phyloP scores from a whole-genome alignment of 305 asterid species.

The Rubia occidens region DNA sequence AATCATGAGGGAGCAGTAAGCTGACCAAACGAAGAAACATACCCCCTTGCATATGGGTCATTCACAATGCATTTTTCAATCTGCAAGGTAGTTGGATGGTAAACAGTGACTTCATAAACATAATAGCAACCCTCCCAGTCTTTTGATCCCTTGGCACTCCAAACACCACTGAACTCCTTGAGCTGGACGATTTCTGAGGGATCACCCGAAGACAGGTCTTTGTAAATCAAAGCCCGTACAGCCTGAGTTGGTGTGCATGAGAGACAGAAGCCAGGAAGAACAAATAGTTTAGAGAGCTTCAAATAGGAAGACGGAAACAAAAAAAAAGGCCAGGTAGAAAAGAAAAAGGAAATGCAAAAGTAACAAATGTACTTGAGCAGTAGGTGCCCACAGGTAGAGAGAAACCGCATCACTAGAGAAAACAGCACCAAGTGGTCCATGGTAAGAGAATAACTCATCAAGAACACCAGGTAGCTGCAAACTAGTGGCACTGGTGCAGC shows the following conservation, averaged over 20 bases:
- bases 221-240: slow-evolving; percentile 52
- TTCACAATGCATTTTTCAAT: slow-evolving; percentile 69
- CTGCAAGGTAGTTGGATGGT: slow-evolving; percentile 72
- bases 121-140: slow-evolving; percentile 91
- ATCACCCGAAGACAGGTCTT: slow-evolving; percentile 39
- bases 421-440: slow-evolving; percentile 74
- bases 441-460: slow-evolving; percentile 70
- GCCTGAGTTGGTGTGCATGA: slow-evolving; percentile 33
- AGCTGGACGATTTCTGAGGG: slow-evolving; percentile 59
- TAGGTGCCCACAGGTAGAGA: slow-evolving; percentile 90
- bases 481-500: slow-evolving; percentile 55
- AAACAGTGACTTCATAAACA: slow-evolving; percentile 77
- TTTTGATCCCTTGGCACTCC: slow-evolving; percentile 65
- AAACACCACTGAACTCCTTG: slow-evolving; percentile 69
- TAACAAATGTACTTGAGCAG: slow-evolving; percentile 64
- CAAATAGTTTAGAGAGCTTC: background rate
- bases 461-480: slow-evolving; percentile 92
- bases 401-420: slow-evolving; percentile 51
- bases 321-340: slow-evolving; percentile 9
- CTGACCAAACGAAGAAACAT: slow-evolving; percentile 21
- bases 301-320: slow-evolving; percentile 3
- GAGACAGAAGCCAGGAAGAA: slow-evolving; percentile 19
- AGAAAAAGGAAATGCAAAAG: background rate
- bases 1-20: background rate
- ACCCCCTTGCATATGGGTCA: slow-evolving; percentile 99